Percentiles rank a stretch among this genome's conserved stretches.
Conservation (phyloP, 192 early-diverging fungal genomes). For the Linnemannia hyalina region DNA sequence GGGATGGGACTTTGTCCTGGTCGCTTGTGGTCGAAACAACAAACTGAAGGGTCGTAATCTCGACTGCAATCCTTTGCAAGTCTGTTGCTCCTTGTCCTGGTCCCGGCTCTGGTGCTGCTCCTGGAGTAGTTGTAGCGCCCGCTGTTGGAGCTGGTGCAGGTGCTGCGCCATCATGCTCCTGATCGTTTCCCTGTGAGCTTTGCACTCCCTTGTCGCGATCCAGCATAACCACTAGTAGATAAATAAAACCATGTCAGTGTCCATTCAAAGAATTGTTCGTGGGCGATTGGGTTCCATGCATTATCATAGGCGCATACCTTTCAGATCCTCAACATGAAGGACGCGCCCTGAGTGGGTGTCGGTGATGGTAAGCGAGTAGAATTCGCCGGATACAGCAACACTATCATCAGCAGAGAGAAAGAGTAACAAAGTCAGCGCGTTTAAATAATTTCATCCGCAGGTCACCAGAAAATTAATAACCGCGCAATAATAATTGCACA, state of each 20-base stretch:
- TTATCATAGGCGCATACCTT: conserved; percentile 8
- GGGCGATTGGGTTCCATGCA: background rate
- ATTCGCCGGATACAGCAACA: conserved; percentile 46
- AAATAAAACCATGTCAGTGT: background rate
- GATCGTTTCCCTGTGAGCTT: background rate
- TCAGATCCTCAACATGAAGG: conserved; percentile 47
- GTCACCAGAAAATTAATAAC: background rate
- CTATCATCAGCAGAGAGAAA: background rate
- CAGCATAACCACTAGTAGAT: conserved; percentile 28
- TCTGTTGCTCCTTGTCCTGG: background rate
- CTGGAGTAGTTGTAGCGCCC: background rate
- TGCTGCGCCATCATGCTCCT: background rate
- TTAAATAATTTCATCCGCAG: background rate
- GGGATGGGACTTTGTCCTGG: conserved; percentile 41
- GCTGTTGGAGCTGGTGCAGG: background rate
- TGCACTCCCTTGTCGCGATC: conserved; percentile 24
- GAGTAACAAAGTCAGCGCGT: background rate
- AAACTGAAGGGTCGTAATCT: conserved; percentile 37
- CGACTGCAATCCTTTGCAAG: conserved; percentile 39
- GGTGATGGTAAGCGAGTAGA: conserved; percentile 42
- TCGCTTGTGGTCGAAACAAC: conserved; percentile 46
- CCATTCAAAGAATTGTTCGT: background rate
- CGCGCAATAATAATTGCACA: background rate
- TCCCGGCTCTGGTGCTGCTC: background rate
- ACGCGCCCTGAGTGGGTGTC: conserved; percentile 23